Evolutionary conservation across 73 alveolate genomes (phyloP).

Genomic region (Blepharisma japonicum): DNA sequence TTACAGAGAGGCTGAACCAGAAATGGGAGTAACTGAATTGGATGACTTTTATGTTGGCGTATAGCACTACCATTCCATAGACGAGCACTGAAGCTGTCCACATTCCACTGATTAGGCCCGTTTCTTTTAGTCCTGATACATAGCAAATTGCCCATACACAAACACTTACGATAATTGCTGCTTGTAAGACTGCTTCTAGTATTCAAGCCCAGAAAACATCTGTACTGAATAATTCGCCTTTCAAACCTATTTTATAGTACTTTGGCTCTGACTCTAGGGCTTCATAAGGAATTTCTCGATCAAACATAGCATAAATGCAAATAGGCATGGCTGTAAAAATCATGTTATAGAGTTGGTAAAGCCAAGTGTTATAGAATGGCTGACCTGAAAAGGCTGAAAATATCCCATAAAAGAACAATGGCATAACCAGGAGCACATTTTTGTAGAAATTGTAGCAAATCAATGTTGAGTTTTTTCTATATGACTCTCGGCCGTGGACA

Average conservation of each 20-base stretch:
- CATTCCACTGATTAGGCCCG: constrained; percentile 8
- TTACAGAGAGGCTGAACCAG: neutral
- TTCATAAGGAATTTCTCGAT: constrained; percentile 41
- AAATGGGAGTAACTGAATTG: constrained; percentile 27
- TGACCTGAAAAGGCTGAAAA: constrained; percentile 58
- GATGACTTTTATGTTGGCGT: constrained; percentile 62
- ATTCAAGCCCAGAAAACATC: constrained; percentile 39
- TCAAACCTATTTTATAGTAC: constrained; percentile 12
- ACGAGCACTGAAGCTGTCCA: constrained; percentile 72
- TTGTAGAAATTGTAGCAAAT: constrained; percentile 84
- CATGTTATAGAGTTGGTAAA: constrained; percentile 59
- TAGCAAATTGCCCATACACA: constrained; percentile 32
- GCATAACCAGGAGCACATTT: constrained; percentile 77
- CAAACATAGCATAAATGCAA: constrained; percentile 66
- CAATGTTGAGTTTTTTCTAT: constrained; percentile 79
- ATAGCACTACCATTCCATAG: constrained; percentile 53
- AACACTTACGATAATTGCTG: constrained; percentile 17
- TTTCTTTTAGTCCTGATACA: neutral
- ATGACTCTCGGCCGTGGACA: constrained; percentile 94
- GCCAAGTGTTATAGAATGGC: constrained; percentile 52
- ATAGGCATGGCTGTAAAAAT: constrained; percentile 79
- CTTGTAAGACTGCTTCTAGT: constrained; percentile 35
- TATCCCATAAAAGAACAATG: constrained; percentile 68
- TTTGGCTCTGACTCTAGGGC: neutral
- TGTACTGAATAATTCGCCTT: constrained; percentile 30